Evolutionary conservation across 2,329 filamentous ascomycete species (phyloP).

Genomic region (Aspergillus floridensis): DNA sequence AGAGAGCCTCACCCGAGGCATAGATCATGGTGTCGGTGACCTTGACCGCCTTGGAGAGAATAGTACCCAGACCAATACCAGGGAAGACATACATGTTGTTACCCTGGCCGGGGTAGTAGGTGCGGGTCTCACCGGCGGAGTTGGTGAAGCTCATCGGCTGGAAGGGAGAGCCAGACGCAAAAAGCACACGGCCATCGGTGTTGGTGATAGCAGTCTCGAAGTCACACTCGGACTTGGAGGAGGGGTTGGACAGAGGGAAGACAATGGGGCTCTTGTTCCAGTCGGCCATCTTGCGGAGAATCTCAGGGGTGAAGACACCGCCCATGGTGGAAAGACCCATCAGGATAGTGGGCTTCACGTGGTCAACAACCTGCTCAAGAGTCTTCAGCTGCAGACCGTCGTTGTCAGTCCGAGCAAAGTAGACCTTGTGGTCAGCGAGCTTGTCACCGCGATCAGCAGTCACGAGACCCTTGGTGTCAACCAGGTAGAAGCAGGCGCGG

Average conservation of each 20-base stretch:
- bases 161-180: conserved; percentile 95
- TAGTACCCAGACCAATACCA: conserved; percentile 88
- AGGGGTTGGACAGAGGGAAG: conserved; percentile 94
- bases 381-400: conserved; percentile 67
- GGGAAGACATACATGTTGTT: conserved; percentile 91
- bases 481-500: conserved; percentile 90
- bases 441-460: conserved; percentile 90
- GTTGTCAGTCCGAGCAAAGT: conserved; percentile 66
- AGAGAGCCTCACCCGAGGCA: conserved; percentile 78
- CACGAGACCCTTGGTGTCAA: conserved; percentile 94
- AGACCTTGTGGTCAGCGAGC: conserved; percentile 81
- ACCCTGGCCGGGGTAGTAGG: conserved; percentile 77
- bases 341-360: conserved; percentile 90
- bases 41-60: conserved; percentile 80
- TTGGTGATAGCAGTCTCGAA: conserved; percentile 89
- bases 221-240: conserved; percentile 95
- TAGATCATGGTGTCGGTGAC: conserved; percentile 98
- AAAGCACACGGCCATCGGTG: conserved; percentile 88
- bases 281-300: conserved; percentile 63
- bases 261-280: conserved; percentile 80
- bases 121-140: conserved; percentile 57
- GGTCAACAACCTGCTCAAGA: conserved; percentile 87
- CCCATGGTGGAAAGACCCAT: conserved; percentile 93
- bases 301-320: conserved; percentile 86
- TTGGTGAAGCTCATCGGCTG: conserved; percentile 65